These are phyloP conservation scores for Zygosaccharomyces pseudobailii DNA, from an alignment of 1,139 yeast species.

Conservation along the genomic window DNA sequence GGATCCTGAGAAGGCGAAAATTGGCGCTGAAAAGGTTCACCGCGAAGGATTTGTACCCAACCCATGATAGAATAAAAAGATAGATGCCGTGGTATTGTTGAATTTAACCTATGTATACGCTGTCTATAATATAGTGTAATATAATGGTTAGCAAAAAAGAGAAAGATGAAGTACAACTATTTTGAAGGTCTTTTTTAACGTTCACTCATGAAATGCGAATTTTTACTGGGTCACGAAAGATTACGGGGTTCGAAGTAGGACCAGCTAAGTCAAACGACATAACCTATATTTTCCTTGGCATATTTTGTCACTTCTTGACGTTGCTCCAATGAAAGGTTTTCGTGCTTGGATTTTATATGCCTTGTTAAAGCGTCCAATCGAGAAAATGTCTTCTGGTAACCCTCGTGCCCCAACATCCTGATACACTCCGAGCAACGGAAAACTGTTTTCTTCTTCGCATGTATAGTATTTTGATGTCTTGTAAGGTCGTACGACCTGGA, in stretches of 20 bases:
- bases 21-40: conserved; percentile 61
- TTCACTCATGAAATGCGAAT: not conserved
- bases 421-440: conserved; percentile 86
- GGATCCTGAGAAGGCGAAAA: conserved; percentile 64
- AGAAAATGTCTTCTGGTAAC: conserved; percentile 68
- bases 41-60: conserved; percentile 47
- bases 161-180: not conserved
- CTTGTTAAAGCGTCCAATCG: conserved; percentile 93
- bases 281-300: conserved; percentile 75
- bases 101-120: conserved; percentile 3
- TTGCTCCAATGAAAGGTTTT: conserved; percentile 57
- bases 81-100: conserved; percentile 1
- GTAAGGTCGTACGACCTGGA: conserved; percentile 92
- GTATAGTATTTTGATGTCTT: conserved; percentile 94
- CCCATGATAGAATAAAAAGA: conserved; percentile 11
- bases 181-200: not conserved
- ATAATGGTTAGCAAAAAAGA: conserved; percentile 1
- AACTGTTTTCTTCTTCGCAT: conserved; percentile 78
- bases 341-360: conserved; percentile 85
- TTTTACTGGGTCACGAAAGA: not conserved
- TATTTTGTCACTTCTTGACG: conserved; percentile 66
- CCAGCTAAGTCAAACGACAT: conserved; percentile 31
- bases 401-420: conserved; percentile 41
- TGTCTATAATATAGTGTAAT: not conserved
- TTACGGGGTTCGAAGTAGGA: not conserved